phyloP scores from a whole-genome alignment of 345 rosid species.

The Acer negundo region DNA sequence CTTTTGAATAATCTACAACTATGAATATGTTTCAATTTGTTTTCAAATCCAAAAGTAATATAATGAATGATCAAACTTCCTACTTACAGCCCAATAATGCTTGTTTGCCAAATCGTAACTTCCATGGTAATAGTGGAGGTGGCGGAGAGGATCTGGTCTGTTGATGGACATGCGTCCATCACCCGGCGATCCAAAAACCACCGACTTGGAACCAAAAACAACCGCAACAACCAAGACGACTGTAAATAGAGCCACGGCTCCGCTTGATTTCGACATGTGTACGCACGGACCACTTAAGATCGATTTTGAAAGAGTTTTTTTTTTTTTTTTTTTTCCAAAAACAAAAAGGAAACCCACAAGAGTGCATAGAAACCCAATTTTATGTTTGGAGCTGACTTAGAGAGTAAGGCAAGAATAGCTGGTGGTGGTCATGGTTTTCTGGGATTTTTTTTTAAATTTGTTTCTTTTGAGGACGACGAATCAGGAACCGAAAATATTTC shows the following conservation, averaged over 20 bases:
- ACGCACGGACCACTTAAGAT: not conserved
- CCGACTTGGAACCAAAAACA: constrained; percentile 18
- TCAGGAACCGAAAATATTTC: constrained; percentile 23
- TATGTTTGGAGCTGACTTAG: constrained; percentile 40
- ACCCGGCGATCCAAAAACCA: constrained; percentile 25
- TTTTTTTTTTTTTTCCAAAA: too few species aligned
- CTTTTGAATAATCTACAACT: too few species aligned
- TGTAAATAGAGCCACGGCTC: constrained; percentile 28
- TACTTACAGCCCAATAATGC: constrained; percentile 78
- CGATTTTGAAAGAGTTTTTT: too few species aligned
- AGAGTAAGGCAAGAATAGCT: constrained; percentile 66
- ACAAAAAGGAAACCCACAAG: not conserved
- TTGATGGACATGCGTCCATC: constrained; percentile 26
- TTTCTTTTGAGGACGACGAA: constrained; percentile 20
- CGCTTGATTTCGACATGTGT: constrained; percentile 29
- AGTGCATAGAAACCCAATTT: constrained; percentile 15
- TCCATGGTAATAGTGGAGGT: constrained; percentile 51
- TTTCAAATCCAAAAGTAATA: too few species aligned
- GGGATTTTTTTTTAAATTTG: not conserved
- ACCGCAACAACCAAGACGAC: constrained; percentile 41
- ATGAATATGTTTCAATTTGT: too few species aligned
- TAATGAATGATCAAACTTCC: too few species aligned
- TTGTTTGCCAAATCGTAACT: constrained; percentile 50
- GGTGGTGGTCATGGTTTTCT: constrained; percentile 46
- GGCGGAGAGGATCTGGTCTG: constrained; percentile 63